phyloP scores from a whole-genome alignment of 768 basidiomycete genomes.

The Boletus pseudo-olivaceus region DNA sequence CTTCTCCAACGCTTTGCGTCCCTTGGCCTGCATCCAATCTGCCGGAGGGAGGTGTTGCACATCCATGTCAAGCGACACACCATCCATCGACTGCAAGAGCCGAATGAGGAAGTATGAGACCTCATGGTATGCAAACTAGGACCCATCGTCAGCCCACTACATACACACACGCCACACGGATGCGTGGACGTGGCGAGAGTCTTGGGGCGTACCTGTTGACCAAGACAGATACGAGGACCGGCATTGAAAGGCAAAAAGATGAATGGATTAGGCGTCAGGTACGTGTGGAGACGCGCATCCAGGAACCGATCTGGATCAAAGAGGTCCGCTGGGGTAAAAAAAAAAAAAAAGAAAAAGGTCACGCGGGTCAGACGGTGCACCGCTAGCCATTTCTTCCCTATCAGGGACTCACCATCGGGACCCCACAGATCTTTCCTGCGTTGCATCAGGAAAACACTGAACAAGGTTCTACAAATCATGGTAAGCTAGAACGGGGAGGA shows the following conservation, averaged over 20 bases:
- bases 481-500: too few species aligned
- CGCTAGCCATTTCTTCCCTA: too few species aligned
- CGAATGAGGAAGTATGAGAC: slow-evolving; percentile 47
- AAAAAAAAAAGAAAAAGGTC: too few species aligned
- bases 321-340: slow-evolving; percentile 19
- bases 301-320: slow-evolving; percentile 69
- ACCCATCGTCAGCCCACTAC: too few species aligned
- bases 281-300: slow-evolving; percentile 52
- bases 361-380: too few species aligned
- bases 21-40: slow-evolving; percentile 31
- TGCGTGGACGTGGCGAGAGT: too few species aligned
- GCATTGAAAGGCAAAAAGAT: slow-evolving; percentile 72
- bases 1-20: slow-evolving; percentile 40
- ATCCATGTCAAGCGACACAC: slow-evolving; percentile 37
- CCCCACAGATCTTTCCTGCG: slow-evolving; percentile 39
- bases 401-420: slow-evolving; percentile 29
- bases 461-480: background rate
- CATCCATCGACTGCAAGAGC: slow-evolving; percentile 47
- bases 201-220: slow-evolving; percentile 35
- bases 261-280: slow-evolving; percentile 56
- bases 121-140: slow-evolving; percentile 52
- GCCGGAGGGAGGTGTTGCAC: slow-evolving; percentile 34
- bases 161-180: too few species aligned
- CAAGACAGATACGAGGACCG: slow-evolving; percentile 63
- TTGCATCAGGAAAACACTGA: slow-evolving; percentile 34